Evolutionary conservation across 805 yeast genomes (phyloP), one percentile per base, ranked within the genome.

Genomic region (Saturnispora saitoi): DNA sequence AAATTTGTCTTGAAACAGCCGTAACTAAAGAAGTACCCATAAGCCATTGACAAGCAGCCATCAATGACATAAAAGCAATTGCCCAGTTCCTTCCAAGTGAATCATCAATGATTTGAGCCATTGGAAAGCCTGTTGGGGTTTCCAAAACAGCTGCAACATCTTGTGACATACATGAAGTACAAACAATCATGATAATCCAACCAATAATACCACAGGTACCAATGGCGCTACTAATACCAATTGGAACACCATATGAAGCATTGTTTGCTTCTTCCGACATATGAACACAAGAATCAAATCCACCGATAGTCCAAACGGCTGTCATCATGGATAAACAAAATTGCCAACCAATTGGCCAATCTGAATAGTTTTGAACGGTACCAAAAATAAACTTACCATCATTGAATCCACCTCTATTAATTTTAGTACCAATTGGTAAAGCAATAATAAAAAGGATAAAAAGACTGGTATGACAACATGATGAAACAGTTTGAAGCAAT

Each of bases 221-320:
- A 45, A 80, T 78, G 8, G 85, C 74, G 20, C 79, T 71, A 26
- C 76, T 62, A 38, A 83, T 81, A 41, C 86, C 87, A 45, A 75
- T 63, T 7, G 88, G 86, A 3, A 80, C 78, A 14, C 83, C 76
- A 42, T 69, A 68, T 7, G 77, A 68, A 17, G 87, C 82, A 58
- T 80, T 75, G 48, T 68, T 68, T 12, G 83, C 83, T 62, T 82
- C 88, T 60, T 82, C 89, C 14, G 81, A 70, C 77, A 80, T 77
- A 65, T 82, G 87, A 43, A 82, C 78, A 56, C 82, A 78, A 2
- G 84, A 76, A 61, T 82, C 88, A 61, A 80, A 81, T 0, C 82
- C 79, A 31, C 85, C 83, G 58, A 82, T 81, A 14, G 86, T 80
- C 88, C 89, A 82, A 45, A 81, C 73, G 1, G 81, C 77, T 1